Conservation (phyloP, 1,284 basidiomycete species). For the Papiliotrema nemorosa region DNA sequence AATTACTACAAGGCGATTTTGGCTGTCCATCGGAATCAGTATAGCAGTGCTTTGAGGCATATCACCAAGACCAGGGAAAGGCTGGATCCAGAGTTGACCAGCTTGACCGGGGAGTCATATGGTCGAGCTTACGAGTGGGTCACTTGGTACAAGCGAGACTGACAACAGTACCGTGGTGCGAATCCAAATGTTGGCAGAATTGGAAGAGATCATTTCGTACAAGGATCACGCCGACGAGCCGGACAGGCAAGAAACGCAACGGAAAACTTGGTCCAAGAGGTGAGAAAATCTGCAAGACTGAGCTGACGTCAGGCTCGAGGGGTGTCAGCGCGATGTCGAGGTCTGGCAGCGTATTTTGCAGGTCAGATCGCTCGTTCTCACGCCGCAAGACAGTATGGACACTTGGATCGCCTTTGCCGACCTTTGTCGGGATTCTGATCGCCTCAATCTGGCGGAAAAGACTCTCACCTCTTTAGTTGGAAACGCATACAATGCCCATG, state of each 20-base stretch:
- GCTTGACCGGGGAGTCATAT: conserved; percentile 93
- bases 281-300: conserved; percentile 38
- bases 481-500: conserved; percentile 51
- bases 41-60: conserved; percentile 81
- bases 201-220: conserved; percentile 96
- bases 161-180: conserved; percentile 79
- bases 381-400: conserved; percentile 88
- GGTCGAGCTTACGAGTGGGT: conserved; percentile 89
- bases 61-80: conserved; percentile 94
- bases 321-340: conserved; percentile 97
- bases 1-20: conserved; percentile 96
- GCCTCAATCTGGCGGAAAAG: conserved; percentile 90
- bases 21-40: conserved; percentile 93
- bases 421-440: conserved; percentile 77
- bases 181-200: conserved; percentile 96
- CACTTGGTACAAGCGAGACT: conserved; percentile 2
- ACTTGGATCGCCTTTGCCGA: conserved; percentile 98
- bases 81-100: conserved; percentile 86
- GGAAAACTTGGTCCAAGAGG: conserved; percentile 94
- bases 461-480: conserved; percentile 88
- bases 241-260: conserved; percentile 78
- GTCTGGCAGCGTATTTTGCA: conserved; percentile 98
- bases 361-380: conserved; percentile 89
- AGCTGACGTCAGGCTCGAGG: conserved; percentile 65
- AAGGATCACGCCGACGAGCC: conserved; percentile 93